phyloP scores from a whole-genome alignment of 169 alveolate species.

The Eimeria maxima region DNA sequence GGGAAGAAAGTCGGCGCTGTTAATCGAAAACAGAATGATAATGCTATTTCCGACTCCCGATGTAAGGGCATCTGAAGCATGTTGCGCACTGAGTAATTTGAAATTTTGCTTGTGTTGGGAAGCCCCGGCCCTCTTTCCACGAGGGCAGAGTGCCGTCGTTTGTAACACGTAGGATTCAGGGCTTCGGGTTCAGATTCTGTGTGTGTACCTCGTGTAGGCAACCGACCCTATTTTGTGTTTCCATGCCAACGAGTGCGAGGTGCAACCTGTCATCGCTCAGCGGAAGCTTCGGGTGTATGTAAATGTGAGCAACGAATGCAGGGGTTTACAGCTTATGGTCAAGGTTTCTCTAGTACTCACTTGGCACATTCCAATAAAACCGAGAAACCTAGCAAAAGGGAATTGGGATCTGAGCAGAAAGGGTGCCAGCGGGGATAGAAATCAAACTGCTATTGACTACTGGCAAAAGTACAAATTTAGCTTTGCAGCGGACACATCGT shows the following conservation, averaged over 20 bases:
- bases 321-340: background rate
- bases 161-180: background rate
- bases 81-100: background rate
- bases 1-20: slow-evolving; percentile 54
- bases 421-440: background rate
- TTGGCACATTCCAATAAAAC: background rate
- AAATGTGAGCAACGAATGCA: slow-evolving; percentile 20
- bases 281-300: slow-evolving; percentile 80
- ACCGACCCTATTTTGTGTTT: slow-evolving; percentile 42
- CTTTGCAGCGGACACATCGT: background rate
- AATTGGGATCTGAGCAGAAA: background rate
- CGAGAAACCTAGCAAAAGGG: background rate
- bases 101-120: background rate
- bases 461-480: background rate
- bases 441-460: background rate
- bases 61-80: background rate
- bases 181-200: slow-evolving; percentile 5
- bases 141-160: background rate
- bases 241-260: slow-evolving; percentile 70
- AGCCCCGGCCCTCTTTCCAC: background rate
- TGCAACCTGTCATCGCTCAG: slow-evolving; percentile 76
- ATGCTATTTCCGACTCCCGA: slow-evolving; percentile 70
- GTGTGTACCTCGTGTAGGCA: slow-evolving; percentile 51
- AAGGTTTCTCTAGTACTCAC: background rate
- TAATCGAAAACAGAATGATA: slow-evolving; percentile 21